These are phyloP conservation scores for Gossypioides kirkii DNA, from an alignment of 345 rosid genomes.

Conservation along the genomic window DNA sequence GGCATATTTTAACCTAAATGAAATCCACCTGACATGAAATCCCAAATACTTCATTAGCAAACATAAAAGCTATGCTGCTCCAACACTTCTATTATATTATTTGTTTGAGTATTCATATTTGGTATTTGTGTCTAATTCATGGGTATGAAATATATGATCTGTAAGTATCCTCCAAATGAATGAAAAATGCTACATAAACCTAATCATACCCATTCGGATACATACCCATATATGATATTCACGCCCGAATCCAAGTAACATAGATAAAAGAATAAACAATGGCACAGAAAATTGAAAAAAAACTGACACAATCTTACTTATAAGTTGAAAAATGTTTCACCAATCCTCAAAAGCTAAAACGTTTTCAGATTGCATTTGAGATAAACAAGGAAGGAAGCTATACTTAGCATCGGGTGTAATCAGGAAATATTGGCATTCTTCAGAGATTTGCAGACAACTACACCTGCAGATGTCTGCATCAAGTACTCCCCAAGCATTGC, in stretches of 20 bases:
- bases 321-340: not conserved
- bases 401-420: constrained; percentile 1
- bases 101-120: too few species aligned
- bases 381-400: not conserved
- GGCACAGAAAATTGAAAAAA: not conserved
- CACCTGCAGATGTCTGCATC: constrained; percentile 70
- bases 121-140: too few species aligned
- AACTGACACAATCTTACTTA: not conserved
- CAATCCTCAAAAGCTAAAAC: constrained; percentile 2
- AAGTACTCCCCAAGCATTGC: constrained; percentile 54
- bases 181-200: too few species aligned
- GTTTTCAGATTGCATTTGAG: not conserved
- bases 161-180: too few species aligned
- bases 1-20: too few species aligned
- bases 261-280: not conserved
- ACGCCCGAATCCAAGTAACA: not conserved
- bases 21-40: too few species aligned
- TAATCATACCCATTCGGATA: not conserved
- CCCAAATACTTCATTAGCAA: too few species aligned
- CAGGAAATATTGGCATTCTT: constrained; percentile 70
- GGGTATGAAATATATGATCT: too few species aligned
- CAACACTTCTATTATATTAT: too few species aligned
- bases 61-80: too few species aligned
- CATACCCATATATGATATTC: not conserved
- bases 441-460: constrained; percentile 47